Conservation (phyloP, 164 flowering plant genomes). For the Vitis vinifera region DNA sequence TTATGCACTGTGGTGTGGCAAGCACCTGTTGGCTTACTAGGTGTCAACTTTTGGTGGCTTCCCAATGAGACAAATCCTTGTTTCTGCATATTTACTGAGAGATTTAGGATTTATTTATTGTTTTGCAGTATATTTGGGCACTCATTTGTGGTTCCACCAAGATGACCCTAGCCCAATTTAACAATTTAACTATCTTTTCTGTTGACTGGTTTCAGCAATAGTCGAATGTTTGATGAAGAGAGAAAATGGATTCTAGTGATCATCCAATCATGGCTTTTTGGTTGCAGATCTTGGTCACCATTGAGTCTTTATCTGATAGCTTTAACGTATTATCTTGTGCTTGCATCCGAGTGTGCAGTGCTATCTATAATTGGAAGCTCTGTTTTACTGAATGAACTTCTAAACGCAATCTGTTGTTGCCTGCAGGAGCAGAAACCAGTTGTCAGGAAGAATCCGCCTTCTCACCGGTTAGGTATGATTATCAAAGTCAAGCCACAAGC, state of each 20-base stretch:
- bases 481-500: constrained; percentile 77
- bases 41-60: too few relatives aligned
- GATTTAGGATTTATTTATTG: too few relatives aligned
- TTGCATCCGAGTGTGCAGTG: background rate
- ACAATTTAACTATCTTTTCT: background rate
- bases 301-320: background rate
- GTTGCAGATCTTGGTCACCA: background rate
- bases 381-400: too few relatives aligned
- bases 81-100: too few relatives aligned
- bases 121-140: too few relatives aligned
- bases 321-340: background rate
- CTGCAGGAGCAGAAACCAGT: constrained; percentile 46
- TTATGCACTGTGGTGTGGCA: too few relatives aligned
- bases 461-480: constrained; percentile 52
- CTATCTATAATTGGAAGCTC: background rate
- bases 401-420: constrained; percentile 5
- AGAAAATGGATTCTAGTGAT: background rate
- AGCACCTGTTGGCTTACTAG: too few relatives aligned
- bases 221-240: background rate
- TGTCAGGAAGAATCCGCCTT: constrained; percentile 53
- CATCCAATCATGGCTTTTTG: background rate
- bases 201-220: background rate
- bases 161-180: too few relatives aligned
- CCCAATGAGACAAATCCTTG: too few relatives aligned
- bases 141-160: too few relatives aligned